Base-by-base conservation (phyloP, 768 basidiomycete genomes). In the Suillus plorans region DNA sequence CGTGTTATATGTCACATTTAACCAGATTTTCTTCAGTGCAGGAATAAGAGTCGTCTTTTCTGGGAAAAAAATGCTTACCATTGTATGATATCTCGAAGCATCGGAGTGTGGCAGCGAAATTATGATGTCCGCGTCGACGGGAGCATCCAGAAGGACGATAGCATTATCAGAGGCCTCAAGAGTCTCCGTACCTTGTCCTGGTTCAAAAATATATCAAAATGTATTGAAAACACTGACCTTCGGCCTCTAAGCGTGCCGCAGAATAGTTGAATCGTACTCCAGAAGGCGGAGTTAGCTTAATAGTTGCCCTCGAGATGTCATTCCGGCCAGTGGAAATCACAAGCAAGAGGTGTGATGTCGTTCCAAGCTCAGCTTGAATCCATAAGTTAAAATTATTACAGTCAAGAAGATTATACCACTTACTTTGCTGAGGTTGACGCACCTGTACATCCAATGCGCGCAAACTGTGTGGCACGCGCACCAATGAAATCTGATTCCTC, bases 301-400 rank as follows among this genome's bases (percentile, higher is more conserved):
- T 68, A 10, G 76, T 81, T 16, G 85, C 84, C 64, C 80, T 80
- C 5, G 78, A 73, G n/a, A 92, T 70, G 28, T 84, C 75, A 70
- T 95, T 95, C 49, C 89, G 82, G 13, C 93, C 90, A 13, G 88
- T 86, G 18, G 80, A 84, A n/a, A 95, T 60, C 4, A 79, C 77
- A 37, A 92, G 76, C 63, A 84, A 79, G 20, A 92, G 74, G 31
- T 75, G 81, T 14, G 88, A 80, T 13, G 82, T 76, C 64, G 80
- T 79, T 34, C 89, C 90, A 18, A 93, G 85, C 72, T 88, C 84
- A 65, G 91, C 92, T 93, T 56, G 34, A 67, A 34, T 20, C 72
- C 57, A 53, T 57, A 67, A 28, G 49, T 12, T 22, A 59, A 7
- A 28, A 34, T 69, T 25, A 69, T 59, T 39, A 49, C 37, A 25